Percentiles rank a stretch among this genome's conserved stretches.
Evolutionary conservation across 495 filamentous ascomycete genomes (phyloP).

Genomic region (Hypomontagnella monticulosa): DNA sequence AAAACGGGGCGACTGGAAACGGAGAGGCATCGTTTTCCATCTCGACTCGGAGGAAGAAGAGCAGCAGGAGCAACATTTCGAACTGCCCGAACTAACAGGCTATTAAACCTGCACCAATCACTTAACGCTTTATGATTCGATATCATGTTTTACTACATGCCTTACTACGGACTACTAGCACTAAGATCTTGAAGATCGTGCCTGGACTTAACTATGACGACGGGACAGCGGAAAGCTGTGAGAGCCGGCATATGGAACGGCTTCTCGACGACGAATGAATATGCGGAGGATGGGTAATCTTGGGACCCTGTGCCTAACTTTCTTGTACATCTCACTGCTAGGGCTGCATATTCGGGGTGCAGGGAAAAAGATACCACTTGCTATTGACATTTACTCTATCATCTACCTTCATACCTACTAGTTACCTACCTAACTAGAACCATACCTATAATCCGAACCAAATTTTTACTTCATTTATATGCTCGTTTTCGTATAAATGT

Average conservation of each 20-base stretch:
- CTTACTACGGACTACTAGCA: conserved; percentile 1
- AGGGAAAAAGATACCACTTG: conserved; percentile 41
- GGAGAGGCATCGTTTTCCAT: conserved; percentile 58
- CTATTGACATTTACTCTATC: conserved; percentile 14
- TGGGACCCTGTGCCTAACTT: conserved; percentile 14
- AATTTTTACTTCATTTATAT: neutral
- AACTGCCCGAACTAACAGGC: conserved; percentile 34
- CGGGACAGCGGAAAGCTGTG: neutral
- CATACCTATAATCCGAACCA: conserved; percentile 13
- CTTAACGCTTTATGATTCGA: neutral
- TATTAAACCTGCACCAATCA: neutral
- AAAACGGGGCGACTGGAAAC: conserved; percentile 60
- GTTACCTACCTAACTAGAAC: conserved; percentile 10
- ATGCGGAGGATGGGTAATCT: conserved; percentile 5
- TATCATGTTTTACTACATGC: conserved; percentile 10
- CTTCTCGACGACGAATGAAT: neutral
- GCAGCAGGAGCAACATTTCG: conserved; percentile 43
- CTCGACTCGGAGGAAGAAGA: conserved; percentile 35
- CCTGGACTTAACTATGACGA: neutral
- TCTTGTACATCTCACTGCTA: conserved; percentile 32
- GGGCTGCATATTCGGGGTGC: conserved; percentile 35
- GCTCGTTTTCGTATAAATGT: too few species aligned
- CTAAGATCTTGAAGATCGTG: neutral
- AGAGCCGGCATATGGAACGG: conserved; percentile 1
- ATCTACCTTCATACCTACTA: neutral